phyloP scores from a whole-genome alignment of 495 filamentous ascomycete genomes.

The Immersiella caudata region DNA sequence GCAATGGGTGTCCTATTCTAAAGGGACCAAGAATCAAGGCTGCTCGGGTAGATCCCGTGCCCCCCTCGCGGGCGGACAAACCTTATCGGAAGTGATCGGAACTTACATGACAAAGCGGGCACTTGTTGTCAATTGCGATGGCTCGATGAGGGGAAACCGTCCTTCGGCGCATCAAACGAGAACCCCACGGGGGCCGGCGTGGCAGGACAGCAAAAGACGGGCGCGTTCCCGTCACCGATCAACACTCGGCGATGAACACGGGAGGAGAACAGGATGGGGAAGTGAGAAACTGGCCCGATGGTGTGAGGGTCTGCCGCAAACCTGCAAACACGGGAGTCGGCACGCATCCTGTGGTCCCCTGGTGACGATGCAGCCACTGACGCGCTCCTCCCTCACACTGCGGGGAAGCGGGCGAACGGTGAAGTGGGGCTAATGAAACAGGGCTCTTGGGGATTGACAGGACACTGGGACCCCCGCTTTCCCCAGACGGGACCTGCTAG shows the following conservation, averaged over 20 bases:
- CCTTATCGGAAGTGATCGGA: constrained; percentile 21
- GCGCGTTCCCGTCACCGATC: background rate
- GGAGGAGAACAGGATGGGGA: background rate
- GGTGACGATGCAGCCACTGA: constrained; percentile 13
- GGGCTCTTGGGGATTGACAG: constrained; percentile 1
- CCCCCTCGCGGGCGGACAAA: background rate
- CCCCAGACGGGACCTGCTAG: constrained; percentile 6
- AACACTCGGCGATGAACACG: background rate
- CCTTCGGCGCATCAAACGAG: background rate
- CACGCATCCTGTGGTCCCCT: background rate
- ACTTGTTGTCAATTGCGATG: background rate
- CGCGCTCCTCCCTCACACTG: constrained; percentile 9
- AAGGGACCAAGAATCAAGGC: background rate
- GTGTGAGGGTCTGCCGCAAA: background rate
- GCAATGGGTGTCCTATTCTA: background rate
- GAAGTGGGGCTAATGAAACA: background rate
- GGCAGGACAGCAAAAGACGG: background rate
- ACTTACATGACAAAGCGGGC: constrained; percentile 29
- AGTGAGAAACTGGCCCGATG: background rate
- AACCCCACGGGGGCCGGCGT: background rate
- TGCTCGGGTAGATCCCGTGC: background rate
- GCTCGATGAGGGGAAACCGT: background rate
- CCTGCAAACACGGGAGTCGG: background rate
- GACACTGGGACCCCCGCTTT: background rate
- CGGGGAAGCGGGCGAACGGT: constrained; percentile 7